Base-by-base conservation (phyloP, 352 stramenopile species). In the Phytophthora pseudosyringae region DNA sequence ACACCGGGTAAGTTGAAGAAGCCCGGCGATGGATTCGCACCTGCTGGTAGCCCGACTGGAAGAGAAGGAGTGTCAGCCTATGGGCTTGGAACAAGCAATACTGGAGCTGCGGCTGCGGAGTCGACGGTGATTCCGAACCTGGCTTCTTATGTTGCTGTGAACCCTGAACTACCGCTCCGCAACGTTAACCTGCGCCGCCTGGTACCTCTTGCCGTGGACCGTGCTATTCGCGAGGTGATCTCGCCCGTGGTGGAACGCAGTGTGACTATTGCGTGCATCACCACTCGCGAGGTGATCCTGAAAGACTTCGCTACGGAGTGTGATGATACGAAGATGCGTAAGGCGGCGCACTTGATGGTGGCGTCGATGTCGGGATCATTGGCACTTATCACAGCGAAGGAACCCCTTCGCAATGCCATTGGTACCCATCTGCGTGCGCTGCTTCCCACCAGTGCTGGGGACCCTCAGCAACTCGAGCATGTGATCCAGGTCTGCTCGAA, bases 261-360 rank as follows among this genome's bases (percentile, higher is more conserved):
- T 69, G 97, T 99, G 18, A 99, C 96, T 5, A 99, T 99, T 75
- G 98, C 97, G 33, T 99, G 96, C 73, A 99, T 99, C 61, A 99
- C 98, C 6, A 98, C 96, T 21, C 86, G 88, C 32, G 96, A 99
- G 69, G 93, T 99, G 48, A 96, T 99, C n/a, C 81, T 98, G 3
- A 99, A 99, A 71, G 98, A 99, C 68, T 99, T 99, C 85, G 97
- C 96, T n/a, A 98, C 97, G 47, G 98, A 99, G 69, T 80, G 69
- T 5, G 88, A 97, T 57, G 88, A 97, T 56, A 85, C 87, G 6
- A 99, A 99, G 78, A 98, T 99, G 93, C 85, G 95, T 18, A 99
- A 99, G 78, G 97, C 97, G 8, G 97, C 97, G 25, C 97, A 99
- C 62, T 65, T 99, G 9, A 99, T 99, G 97, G 97, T 99, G 18